Conservation (phyloP, 2,329 filamentous ascomycete species). For the Colletotrichum sp. region DNA sequence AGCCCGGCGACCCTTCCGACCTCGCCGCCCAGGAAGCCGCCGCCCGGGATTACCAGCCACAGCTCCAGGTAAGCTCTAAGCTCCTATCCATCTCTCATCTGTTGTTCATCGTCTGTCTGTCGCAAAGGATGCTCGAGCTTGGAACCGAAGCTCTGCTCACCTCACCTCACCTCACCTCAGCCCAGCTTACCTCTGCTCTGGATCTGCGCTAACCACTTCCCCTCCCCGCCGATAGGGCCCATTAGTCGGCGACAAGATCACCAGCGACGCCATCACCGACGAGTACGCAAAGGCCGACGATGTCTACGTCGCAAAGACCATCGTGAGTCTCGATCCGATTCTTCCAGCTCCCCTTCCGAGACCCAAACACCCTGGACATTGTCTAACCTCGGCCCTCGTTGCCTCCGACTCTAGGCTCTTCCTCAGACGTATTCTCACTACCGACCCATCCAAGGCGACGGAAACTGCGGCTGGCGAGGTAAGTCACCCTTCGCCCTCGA, state of each 20-base stretch:
- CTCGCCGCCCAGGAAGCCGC: conserved; percentile 65
- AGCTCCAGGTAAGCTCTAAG: conserved; percentile 52
- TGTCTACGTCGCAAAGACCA: conserved; percentile 84
- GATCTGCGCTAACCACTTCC: background rate
- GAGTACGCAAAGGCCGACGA: conserved; percentile 91
- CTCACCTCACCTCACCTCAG: background rate
- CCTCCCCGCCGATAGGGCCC: conserved; percentile 66
- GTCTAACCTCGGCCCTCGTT: background rate
- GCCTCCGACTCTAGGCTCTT: conserved; percentile 62
- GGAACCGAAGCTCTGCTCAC: background rate
- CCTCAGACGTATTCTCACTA: conserved; percentile 87
- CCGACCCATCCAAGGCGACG: conserved; percentile 87
- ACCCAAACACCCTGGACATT: conserved; percentile 11
- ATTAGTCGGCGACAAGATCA: conserved; percentile 78
- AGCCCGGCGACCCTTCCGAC: conserved; percentile 38
- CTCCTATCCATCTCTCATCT: background rate
- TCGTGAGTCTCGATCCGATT: conserved; percentile 58
- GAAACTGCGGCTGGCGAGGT: conserved; percentile 99
- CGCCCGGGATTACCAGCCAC: conserved; percentile 62
- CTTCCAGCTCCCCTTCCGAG: background rate
- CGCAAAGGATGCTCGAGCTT: background rate
- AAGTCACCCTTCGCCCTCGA: conserved; percentile 40
- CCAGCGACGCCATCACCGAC: conserved; percentile 77
- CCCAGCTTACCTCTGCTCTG: background rate
- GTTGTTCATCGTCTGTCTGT: background rate